A percentile compares a stretch with the other conserved stretches of the same genome.
Conservation (phyloP, 23 red algal genomes). For the Gracilaria vermiculophylla region DNA sequence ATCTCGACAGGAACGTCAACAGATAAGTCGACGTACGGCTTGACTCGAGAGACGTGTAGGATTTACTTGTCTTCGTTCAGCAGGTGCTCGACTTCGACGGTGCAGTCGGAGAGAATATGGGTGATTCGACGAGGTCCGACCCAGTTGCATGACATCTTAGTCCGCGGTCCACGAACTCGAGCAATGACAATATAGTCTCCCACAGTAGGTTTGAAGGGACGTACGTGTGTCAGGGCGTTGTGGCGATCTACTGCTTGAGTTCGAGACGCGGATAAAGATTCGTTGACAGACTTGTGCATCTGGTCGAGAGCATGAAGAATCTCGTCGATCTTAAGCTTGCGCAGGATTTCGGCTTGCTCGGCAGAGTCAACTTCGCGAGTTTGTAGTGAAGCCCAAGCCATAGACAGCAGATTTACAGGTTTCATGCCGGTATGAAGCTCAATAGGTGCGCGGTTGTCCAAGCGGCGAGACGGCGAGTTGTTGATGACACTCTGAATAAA, state of each 20-base stretch:
- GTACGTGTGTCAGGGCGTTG: not conserved
- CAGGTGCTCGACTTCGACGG: conserved; percentile 29
- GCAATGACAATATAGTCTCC: not conserved
- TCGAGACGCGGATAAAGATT: not conserved
- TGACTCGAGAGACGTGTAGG: not conserved
- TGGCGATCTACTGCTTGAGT: not conserved
- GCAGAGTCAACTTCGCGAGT: not conserved
- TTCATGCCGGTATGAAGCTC: not conserved
- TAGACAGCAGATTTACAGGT: not conserved
- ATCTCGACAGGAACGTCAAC: conserved; percentile 5
- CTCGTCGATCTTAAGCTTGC: not conserved
- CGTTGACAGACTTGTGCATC: not conserved
- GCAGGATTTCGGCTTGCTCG: not conserved
- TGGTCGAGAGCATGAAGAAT: not conserved
- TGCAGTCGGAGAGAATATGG: conserved; percentile 1
- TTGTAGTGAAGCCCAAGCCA: not conserved
- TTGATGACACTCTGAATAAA: conserved; percentile 7
- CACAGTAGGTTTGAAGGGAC: not conserved
- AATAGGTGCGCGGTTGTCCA: not conserved
- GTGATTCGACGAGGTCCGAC: not conserved
- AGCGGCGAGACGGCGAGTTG: not conserved
- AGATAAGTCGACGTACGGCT: not conserved
- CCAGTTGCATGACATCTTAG: not conserved
- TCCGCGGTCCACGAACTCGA: not conserved
- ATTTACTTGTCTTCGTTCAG: not conserved